Base-by-base conservation (phyloP, 2,329 filamentous ascomycete species). In the Hymenotorrendiella dingleyae region DNA sequence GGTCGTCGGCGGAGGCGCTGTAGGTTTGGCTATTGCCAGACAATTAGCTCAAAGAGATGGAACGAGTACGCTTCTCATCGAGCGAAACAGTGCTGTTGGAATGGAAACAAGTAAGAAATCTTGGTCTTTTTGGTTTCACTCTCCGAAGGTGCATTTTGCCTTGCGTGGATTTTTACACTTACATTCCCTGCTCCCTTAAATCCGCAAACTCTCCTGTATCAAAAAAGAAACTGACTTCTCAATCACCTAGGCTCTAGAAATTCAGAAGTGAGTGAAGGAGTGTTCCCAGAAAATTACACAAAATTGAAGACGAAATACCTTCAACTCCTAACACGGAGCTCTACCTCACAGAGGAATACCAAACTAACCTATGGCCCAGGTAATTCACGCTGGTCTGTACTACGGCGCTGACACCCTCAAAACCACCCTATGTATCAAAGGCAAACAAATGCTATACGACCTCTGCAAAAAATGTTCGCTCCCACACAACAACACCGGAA, bases 361-460 rank as follows among this genome's bases (percentile, higher is more conserved):
- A 21, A 33, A 29, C 17, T 16, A 33, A 33, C 4, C 14, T 30
- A 6, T 11, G 19, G 11, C 10, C 14, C 21, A 97, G 74, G 91
- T 97, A 42, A 94, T 98, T 55, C 93, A 98, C 63, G 93, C 87
- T 1, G 93, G 93, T 11, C 75, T 97, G 37, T 97, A 50, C 36
- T 60, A 61, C 65, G 86, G 85, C 12, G 62, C 72, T 5, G 65
- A 68, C 29, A 83, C 81, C 1, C 77, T 96, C 40, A 98, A 98
- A 67, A 88, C 90, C 1, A 67, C 68, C 12, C 77, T 98, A 10
- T 98, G 93, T 67, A 72, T 96, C 50, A 69, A 71, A 23, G 93
- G 93, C 46, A 82, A 82, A 54, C 62, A 82, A 23, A 71, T 88
- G 62, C 71, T 97, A 46, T 98, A 98, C 66, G 73, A 71, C 4